A percentile compares a stretch with the other conserved stretches of the same genome.
Conservation (phyloP, 148 eudicot species). For the Selenicereus undatus region DNA sequence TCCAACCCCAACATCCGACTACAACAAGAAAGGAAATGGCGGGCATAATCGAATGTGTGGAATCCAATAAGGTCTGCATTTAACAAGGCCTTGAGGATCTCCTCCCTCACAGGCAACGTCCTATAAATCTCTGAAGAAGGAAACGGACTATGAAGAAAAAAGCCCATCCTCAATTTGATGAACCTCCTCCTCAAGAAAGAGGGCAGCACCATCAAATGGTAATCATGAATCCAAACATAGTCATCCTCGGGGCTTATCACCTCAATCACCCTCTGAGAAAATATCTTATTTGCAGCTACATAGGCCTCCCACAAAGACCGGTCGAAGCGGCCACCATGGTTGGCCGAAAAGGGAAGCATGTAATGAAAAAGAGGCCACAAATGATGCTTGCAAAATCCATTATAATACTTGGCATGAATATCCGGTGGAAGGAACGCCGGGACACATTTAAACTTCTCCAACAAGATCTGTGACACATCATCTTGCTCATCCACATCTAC, state of each 20-base stretch:
- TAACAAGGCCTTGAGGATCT: slow-evolving; percentile 39
- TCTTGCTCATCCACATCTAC: slow-evolving; percentile 35
- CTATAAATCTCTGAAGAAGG: slow-evolving; percentile 44
- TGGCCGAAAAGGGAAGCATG: slow-evolving; percentile 41
- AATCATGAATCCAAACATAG: slow-evolving; percentile 41
- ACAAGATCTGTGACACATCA: slow-evolving; percentile 36
- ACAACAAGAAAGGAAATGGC: slow-evolving; percentile 43
- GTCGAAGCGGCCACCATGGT: slow-evolving; percentile 39
- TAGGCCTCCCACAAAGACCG: slow-evolving; percentile 42
- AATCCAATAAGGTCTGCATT: slow-evolving; percentile 44
- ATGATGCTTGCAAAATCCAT: slow-evolving; percentile 47
- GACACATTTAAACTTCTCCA: slow-evolving; percentile 40
- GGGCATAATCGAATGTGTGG: slow-evolving; percentile 47
- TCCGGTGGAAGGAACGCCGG: slow-evolving; percentile 36
- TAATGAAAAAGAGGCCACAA: slow-evolving; percentile 46
- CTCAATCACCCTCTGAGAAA: slow-evolving; percentile 41
- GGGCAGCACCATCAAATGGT: slow-evolving; percentile 43
- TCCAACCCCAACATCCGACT: slow-evolving; percentile 45
- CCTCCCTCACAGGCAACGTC: slow-evolving; percentile 41
- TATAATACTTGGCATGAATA: slow-evolving; percentile 28
- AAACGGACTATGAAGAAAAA: slow-evolving; percentile 42
- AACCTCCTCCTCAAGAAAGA: slow-evolving; percentile 38
- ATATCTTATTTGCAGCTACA: slow-evolving; percentile 39
- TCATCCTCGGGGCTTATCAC: slow-evolving; percentile 42
- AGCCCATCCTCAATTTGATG: slow-evolving; percentile 35